Base-by-base conservation (phyloP, 257 asterid species). In the Solanum paucissectum region DNA sequence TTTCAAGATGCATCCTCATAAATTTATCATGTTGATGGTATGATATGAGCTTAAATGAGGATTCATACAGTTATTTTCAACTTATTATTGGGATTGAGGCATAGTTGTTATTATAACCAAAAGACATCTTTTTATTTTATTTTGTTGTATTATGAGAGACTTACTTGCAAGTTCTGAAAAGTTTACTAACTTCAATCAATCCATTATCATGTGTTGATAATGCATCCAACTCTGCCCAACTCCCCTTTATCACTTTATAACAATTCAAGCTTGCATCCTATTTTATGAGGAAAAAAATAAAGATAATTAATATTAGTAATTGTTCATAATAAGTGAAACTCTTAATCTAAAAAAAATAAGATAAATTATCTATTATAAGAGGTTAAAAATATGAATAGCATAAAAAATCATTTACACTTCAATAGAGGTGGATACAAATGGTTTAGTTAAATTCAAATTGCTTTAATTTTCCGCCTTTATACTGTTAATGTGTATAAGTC, bases 101-200 rank as follows among this genome's bases (percentile, higher is more conserved):
- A 10, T 60, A 60, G 7, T 60, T 23, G 3, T 60, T n/a, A 5
- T 34, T 4, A 29, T 74, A 38, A 38, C 0, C 34, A 69, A 36
- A 64, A 40, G 66, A 9, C n/a, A 9, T 12, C 82, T 10, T 14
- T 66, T 27, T 69, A 27, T 68, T 27, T 12, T 23, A 60, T 86
- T 49, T 49, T 55, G 32, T 12, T 49, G 21, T 42, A 16, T 76
- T 25, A 12, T 10, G 5, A n/a, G n/a, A 33, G 72, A 88, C 95
- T 92, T 93, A 95, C 98, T 91, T 91, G 98, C 98, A 95, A 85
- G 95, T 94, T 88, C 88, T 92, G 90, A 95, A 94, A 86, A 88
- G 83, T 83, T 87, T 93, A 88, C 95, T 93, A 84, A 93, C 92
- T 83, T 92, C 88, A 13, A 86, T 76, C 90, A 94, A 75, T 34